These are phyloP conservation scores for Elsinoe necatrix DNA, from an alignment of 2,329 filamentous ascomycete genomes.

Conservation along the genomic window DNA sequence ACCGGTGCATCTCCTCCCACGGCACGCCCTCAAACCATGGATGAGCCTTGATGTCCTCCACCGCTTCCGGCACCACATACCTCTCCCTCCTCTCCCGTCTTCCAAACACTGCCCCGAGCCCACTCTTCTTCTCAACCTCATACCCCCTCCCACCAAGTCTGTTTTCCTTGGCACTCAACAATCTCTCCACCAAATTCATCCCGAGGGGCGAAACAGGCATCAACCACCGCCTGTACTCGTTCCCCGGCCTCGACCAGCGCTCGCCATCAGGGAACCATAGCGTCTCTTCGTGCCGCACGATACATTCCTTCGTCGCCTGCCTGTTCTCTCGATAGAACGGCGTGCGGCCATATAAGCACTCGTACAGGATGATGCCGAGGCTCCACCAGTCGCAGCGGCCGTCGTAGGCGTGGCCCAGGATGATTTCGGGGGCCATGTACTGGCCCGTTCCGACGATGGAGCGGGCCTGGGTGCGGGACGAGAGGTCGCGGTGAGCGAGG, in stretches of 20 bases:
- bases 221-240: constrained; percentile 28
- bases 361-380: constrained; percentile 85
- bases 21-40: constrained; percentile 72
- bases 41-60: constrained; percentile 81
- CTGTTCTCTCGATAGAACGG: constrained; percentile 79
- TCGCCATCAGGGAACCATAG: constrained; percentile 60
- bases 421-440: constrained; percentile 96
- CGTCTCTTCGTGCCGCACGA: constrained; percentile 62
- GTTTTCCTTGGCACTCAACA: constrained; percentile 64
- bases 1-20: constrained; percentile 66
- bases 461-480: constrained; percentile 59
- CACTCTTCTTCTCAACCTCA: constrained; percentile 19
- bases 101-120: background rate
- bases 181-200: constrained; percentile 63
- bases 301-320: constrained; percentile 76
- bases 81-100: constrained; percentile 5
- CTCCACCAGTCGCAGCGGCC: constrained; percentile 97
- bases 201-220: constrained; percentile 58
- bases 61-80: constrained; percentile 73
- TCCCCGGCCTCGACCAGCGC: constrained; percentile 46
- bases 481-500: constrained; percentile 37
- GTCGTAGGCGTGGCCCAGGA: constrained; percentile 74
- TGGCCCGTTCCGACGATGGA: constrained; percentile 93
- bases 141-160: constrained; percentile 58
- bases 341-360: constrained; percentile 87